Conservation (phyloP, 169 alveolate genomes). For the Plasmodium gonderi region DNA sequence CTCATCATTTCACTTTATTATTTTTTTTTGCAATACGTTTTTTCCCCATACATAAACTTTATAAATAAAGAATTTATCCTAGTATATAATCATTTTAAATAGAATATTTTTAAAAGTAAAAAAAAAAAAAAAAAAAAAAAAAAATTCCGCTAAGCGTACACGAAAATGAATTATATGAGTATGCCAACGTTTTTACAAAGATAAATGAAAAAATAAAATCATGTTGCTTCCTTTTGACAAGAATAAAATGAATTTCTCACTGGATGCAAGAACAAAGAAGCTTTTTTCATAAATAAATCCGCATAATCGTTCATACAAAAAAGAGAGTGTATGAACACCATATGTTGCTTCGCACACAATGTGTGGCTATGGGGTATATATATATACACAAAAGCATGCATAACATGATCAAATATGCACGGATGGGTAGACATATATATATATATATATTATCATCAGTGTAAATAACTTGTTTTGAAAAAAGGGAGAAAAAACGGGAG, state of each 20-base stretch:
- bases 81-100: not conserved
- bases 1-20: not conserved
- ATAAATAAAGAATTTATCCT: not conserved
- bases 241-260: not conserved
- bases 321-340: not conserved
- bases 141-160: not conserved
- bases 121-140: not conserved
- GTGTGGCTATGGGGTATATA: too few species aligned
- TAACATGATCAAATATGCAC: too few species aligned
- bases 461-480: not conserved
- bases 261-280: not conserved
- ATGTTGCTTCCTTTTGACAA: not conserved
- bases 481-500: not conserved
- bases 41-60: not conserved
- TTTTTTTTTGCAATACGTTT: not conserved
- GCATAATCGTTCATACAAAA: not conserved
- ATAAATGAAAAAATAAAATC: not conserved
- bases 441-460: slow-evolving; percentile 1
- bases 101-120: not conserved
- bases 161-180: not conserved
- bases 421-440: not conserved
- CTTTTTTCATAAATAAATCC: not conserved
- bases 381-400: too few species aligned
- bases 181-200: not conserved
- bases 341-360: too few species aligned